A percentile compares a stretch with the other conserved stretches of the same genome.
These are phyloP conservation scores for Dioscorea zingiberensis DNA, from an alignment of 106 monocot species.

Conservation along the genomic window DNA sequence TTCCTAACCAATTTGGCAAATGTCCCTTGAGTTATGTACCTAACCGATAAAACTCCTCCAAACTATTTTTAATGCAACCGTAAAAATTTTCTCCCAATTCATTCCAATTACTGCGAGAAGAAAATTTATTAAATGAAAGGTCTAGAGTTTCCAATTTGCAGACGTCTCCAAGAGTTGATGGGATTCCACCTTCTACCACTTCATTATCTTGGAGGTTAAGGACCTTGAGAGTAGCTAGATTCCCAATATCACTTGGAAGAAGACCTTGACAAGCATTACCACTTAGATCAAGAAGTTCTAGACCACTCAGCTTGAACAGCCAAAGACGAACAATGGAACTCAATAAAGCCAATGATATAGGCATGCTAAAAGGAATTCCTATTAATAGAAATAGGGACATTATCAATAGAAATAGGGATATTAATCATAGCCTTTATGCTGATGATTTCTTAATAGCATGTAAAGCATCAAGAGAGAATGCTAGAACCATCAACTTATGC, in stretches of 20 bases:
- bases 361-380: no score
- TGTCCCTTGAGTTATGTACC: background rate
- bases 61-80: conserved; percentile 1
- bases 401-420: no score
- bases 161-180: no score
- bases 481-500: no score
- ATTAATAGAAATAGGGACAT: no score
- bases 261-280: background rate
- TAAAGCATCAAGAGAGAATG: no score
- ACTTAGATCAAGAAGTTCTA: background rate
- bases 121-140: background rate
- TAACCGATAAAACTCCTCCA: background rate
- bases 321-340: no score
- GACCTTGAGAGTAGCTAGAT: background rate
- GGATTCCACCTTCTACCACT: no score
- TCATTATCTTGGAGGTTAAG: background rate
- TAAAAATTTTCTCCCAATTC: background rate
- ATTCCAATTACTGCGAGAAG: background rate
- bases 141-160: background rate
- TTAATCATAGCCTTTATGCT: no score
- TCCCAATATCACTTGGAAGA: background rate
- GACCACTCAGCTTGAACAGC: no score
- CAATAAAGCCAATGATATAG: no score
- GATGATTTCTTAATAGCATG: no score
- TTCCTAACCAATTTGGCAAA: conserved; percentile 3